phyloP scores from a whole-genome alignment of 768 basidiomycete species.

The Pholiota molesta region DNA sequence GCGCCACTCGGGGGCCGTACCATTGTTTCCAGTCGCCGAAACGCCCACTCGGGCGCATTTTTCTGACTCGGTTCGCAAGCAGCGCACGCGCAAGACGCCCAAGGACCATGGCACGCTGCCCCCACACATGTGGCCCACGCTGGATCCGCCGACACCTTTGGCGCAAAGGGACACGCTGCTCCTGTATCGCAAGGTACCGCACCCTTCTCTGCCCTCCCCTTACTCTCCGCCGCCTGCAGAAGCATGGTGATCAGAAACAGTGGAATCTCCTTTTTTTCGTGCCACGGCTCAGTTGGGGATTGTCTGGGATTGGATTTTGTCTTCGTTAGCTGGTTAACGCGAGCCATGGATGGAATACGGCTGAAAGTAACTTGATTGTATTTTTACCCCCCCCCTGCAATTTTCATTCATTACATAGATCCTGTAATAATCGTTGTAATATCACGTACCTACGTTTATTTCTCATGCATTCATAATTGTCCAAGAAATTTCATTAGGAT shows the following conservation, averaged over 20 bases:
- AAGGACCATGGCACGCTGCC: neutral
- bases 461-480: neutral
- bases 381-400: neutral
- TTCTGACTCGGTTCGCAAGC: neutral
- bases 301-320: neutral
- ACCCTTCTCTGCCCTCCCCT: slow-evolving; percentile 3
- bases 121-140: neutral
- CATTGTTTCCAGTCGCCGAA: neutral
- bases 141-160: neutral
- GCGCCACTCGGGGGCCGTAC: neutral
- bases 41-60: neutral
- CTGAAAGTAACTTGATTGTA: neutral
- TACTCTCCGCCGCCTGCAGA: neutral
- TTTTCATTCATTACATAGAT: neutral
- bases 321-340: neutral
- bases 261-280: neutral
- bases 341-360: neutral
- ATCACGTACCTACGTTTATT: neutral
- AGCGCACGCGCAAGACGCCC: neutral
- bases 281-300: neutral
- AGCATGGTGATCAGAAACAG: neutral
- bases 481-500: too few species aligned
- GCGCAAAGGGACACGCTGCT: neutral
- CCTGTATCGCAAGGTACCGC: neutral
- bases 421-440: neutral